phyloP scores from a whole-genome alignment of 441 rosid species.

The Gossypium schwendimanii region DNA sequence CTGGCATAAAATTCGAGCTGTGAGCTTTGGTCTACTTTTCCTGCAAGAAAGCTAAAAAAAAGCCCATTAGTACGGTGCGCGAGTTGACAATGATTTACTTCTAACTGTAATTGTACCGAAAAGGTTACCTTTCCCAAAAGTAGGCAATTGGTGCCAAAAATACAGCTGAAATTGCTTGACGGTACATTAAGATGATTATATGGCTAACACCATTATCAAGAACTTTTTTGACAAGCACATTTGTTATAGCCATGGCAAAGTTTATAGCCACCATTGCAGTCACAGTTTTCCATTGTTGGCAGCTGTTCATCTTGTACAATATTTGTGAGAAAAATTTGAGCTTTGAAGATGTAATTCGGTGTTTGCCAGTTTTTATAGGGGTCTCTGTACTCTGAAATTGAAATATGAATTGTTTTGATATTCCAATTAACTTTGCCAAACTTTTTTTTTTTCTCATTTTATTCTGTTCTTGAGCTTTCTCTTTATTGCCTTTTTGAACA shows the following conservation, averaged over 20 bases:
- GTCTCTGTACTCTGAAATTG: constrained; percentile 5
- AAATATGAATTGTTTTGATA: constrained; percentile 16
- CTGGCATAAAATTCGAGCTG: constrained; percentile 25
- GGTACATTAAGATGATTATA: constrained; percentile 46
- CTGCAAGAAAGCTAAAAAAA: constrained; percentile 21
- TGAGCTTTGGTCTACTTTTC: constrained; percentile 42
- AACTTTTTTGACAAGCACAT: constrained; percentile 40
- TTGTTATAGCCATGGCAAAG: constrained; percentile 31
- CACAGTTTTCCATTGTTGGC: constrained; percentile 37
- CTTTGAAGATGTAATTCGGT: neutral
- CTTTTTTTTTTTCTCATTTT: neutral
- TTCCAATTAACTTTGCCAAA: constrained; percentile 11
- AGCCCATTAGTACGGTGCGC: neutral
- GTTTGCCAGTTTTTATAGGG: neutral
- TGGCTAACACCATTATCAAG: constrained; percentile 46
- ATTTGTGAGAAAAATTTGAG: neutral
- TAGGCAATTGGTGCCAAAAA: constrained; percentile 52
- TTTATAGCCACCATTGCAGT: constrained; percentile 23
- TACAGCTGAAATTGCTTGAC: constrained; percentile 34
- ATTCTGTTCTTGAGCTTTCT: neutral
- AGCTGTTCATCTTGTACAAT: constrained; percentile 15
- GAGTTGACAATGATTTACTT: no score
- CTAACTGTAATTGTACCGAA: neutral
- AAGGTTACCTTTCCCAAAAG: constrained; percentile 49
- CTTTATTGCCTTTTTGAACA: neutral